Percentiles rank a stretch among this genome's conserved stretches.
phyloP scores from a whole-genome alignment of 305 asterid species.

The Euphrasia arctica region DNA sequence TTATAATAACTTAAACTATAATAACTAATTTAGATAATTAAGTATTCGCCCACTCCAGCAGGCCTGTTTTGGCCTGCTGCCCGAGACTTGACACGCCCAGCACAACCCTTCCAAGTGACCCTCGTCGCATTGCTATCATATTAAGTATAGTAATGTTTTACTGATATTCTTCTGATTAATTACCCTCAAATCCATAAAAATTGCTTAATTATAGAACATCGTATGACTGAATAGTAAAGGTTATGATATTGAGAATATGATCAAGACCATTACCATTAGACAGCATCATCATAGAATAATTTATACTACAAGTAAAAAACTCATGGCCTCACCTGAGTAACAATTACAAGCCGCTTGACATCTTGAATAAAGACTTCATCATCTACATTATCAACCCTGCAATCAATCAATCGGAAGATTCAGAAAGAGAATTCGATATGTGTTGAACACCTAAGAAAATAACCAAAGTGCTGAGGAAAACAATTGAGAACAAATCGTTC shows the following conservation, averaged over 20 bases:
- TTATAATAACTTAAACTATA: too few relatives aligned
- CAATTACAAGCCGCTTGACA: conserved; percentile 82
- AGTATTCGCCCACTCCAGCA: too few relatives aligned
- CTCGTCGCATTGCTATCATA: too few relatives aligned
- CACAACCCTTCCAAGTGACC: too few relatives aligned
- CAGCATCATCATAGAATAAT: conserved; percentile 17
- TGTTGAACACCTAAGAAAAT: conserved; percentile 15
- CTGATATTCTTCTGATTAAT: too few relatives aligned
- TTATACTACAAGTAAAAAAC: conserved; percentile 9
- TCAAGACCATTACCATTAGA: conserved; percentile 7
- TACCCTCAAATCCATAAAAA: neutral
- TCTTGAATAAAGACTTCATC: conserved; percentile 55
- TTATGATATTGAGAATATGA: conserved; percentile 5
- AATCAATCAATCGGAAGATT: conserved; percentile 19
- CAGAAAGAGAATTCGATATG: conserved; percentile 14
- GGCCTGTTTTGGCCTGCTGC: too few relatives aligned
- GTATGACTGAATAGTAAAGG: conserved; percentile 6
- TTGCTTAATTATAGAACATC: conserved; percentile 15
- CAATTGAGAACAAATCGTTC: conserved; percentile 2
- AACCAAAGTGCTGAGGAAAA: conserved; percentile 8
- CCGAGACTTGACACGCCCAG: too few relatives aligned
- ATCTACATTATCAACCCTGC: conserved; percentile 72
- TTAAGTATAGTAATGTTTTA: too few relatives aligned
- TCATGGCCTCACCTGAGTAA: conserved; percentile 66
- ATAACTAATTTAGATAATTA: too few relatives aligned